These are phyloP conservation scores for Ampelomyces quisqualis DNA, from an alignment of 2,329 filamentous ascomycete genomes.

Conservation along the genomic window DNA sequence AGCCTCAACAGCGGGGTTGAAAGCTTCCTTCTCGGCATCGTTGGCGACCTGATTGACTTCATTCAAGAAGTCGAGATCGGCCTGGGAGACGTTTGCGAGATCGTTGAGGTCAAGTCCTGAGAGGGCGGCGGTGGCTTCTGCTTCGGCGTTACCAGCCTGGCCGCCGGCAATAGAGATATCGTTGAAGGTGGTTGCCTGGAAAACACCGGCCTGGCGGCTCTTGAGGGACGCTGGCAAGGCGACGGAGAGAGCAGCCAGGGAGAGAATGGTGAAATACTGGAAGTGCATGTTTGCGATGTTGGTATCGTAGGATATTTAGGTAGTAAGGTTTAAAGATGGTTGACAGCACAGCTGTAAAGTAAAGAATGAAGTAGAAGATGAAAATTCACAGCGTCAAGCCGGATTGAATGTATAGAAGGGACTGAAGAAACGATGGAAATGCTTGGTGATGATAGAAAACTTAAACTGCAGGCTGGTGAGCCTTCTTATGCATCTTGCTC, in stretches of 20 bases:
- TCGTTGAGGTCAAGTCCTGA: conserved; percentile 53
- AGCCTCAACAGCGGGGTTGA: conserved; percentile 56
- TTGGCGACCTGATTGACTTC: conserved; percentile 57
- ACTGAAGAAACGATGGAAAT: conserved; percentile 13
- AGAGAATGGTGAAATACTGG: conserved; percentile 27
- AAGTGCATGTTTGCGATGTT: conserved; percentile 30
- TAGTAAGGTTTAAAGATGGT: conserved; percentile 6
- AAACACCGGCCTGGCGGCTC: conserved; percentile 25
- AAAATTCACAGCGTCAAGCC: conserved; percentile 35
- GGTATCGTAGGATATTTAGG: conserved; percentile 2
- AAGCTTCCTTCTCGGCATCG: conserved; percentile 54
- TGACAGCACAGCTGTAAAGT: conserved; percentile 31
- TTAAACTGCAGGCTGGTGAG: conserved; percentile 12
- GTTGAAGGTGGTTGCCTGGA: conserved; percentile 36
- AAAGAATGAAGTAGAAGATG: conserved; percentile 10
- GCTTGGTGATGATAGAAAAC: conserved; percentile 23
- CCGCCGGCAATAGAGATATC: conserved; percentile 48
- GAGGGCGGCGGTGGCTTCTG: conserved; percentile 50
- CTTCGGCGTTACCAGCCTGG: conserved; percentile 6
- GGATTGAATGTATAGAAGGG: conserved; percentile 9
- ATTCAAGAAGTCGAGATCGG: conserved; percentile 55
- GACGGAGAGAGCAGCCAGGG: conserved; percentile 28
- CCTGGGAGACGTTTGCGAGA: conserved; percentile 50
- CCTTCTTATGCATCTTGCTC: conserved; percentile 10
- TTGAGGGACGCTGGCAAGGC: conserved; percentile 27